These are phyloP conservation scores for Starmera caribaea DNA, from an alignment of 805 yeast species.

Conservation along the genomic window DNA sequence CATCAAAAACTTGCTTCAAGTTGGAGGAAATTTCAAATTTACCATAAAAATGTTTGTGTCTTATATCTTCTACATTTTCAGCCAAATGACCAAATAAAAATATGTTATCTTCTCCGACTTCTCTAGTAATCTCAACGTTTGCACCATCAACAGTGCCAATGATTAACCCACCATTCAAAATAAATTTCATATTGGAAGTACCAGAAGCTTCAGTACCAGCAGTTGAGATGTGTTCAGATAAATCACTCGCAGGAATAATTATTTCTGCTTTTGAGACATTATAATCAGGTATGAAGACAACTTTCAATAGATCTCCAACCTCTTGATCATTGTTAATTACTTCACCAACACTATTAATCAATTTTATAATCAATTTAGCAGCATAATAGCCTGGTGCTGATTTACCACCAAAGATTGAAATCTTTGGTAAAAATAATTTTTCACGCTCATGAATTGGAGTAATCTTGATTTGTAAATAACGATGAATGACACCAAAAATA, in stretches of 20 bases:
- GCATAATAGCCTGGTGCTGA: constrained; percentile 97
- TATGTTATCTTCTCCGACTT: constrained; percentile 87
- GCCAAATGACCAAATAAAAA: constrained; percentile 86
- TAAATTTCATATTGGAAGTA: constrained; percentile 93
- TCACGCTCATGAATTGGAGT: constrained; percentile 54
- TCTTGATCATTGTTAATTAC: constrained; percentile 75
- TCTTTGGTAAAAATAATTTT: constrained; percentile 52
- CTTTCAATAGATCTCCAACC: constrained; percentile 69
- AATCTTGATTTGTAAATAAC: constrained; percentile 70
- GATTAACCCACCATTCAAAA: constrained; percentile 85
- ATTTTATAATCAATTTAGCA: constrained; percentile 84
- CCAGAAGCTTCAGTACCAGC: constrained; percentile 98
- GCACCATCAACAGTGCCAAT: constrained; percentile 98
- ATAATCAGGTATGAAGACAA: constrained; percentile 84
- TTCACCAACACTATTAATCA: constrained; percentile 71
- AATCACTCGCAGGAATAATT: constrained; percentile 81
- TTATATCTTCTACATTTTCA: constrained; percentile 79
- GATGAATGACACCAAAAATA: constrained; percentile 78
- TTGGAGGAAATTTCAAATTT: constrained; percentile 44
- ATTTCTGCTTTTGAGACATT: constrained; percentile 92
- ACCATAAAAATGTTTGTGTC: constrained; percentile 64
- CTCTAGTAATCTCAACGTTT: constrained; percentile 89
- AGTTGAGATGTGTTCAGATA: constrained; percentile 89
- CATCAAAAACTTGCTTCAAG: constrained; percentile 51
- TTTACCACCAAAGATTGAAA: constrained; percentile 84